Percentiles rank a stretch among this genome's conserved stretches.
Evolutionary conservation across 1,284 basidiomycete species (phyloP).

Genomic region (Sphaerobolus stellatus): DNA sequence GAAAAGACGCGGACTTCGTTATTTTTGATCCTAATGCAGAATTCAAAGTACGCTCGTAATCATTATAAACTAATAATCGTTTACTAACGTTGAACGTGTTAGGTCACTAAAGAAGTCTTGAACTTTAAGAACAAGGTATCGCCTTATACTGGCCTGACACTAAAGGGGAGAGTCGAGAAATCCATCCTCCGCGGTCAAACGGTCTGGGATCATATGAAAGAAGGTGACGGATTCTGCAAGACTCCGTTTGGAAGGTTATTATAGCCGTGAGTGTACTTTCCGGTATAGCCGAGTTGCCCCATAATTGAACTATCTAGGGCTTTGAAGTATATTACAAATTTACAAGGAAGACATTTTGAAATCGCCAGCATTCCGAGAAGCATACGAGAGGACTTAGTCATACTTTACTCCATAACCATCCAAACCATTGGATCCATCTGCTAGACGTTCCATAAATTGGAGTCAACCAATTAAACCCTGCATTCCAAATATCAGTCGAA

Average conservation of each 20-base stretch:
- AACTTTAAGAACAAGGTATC: conserved; percentile 92
- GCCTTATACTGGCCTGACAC: conserved; percentile 75
- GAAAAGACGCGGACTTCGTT: conserved; percentile 82
- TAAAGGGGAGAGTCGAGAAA: conserved; percentile 71
- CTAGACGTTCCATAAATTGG: too few species aligned
- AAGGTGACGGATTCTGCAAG: neutral
- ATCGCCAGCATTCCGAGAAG: too few species aligned
- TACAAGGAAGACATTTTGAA: too few species aligned
- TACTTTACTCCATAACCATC: too few species aligned
- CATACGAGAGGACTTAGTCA: too few species aligned
- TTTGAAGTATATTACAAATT: neutral
- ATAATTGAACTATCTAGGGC: neutral
- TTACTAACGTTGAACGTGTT: conserved; percentile 1
- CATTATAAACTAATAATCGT: neutral
- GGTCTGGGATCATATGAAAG: conserved; percentile 50
- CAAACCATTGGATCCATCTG: too few species aligned
- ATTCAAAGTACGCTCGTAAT: conserved; percentile 51
- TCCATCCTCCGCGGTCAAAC: conserved; percentile 75
- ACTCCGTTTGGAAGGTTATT: neutral
- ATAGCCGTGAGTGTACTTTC: neutral
- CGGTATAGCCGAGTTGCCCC: neutral
- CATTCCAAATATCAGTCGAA: too few species aligned
- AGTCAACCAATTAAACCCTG: too few species aligned
- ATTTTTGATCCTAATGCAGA: conserved; percentile 76
- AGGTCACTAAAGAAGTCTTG: conserved; percentile 73